Conservation (phyloP, 768 basidiomycete species). For the Suillus weaverae region DNA sequence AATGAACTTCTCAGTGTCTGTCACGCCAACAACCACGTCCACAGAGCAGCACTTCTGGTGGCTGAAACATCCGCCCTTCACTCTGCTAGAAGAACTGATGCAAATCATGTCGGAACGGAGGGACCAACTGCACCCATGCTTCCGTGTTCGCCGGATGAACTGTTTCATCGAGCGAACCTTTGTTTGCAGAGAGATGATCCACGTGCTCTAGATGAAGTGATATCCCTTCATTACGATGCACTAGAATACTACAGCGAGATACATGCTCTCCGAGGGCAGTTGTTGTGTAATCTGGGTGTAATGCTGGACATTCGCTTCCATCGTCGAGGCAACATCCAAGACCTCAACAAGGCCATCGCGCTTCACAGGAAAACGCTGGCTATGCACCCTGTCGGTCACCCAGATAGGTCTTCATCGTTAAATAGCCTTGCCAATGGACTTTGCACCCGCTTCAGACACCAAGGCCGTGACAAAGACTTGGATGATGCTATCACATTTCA, state of each 20-base stretch:
- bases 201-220: background rate
- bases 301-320: background rate
- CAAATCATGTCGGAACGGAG: no score
- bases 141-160: background rate
- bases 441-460: no score
- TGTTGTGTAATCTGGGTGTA: conserved; percentile 17
- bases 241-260: background rate
- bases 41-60: background rate
- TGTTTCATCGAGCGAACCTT: background rate
- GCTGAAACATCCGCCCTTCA: no score
- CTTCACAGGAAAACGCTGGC: no score
- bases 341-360: no score
- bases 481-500: conserved; percentile 1
- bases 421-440: no score
- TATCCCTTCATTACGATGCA: background rate
- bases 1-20: background rate
- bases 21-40: background rate
- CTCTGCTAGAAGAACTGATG: no score
- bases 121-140: background rate
- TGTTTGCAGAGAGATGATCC: background rate
- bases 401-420: no score
- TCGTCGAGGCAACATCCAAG: no score
- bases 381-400: no score
- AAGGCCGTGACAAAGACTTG: no score
- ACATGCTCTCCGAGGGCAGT: background rate